phyloP scores from a whole-genome alignment of 2,329 filamentous ascomycete genomes.

The Cercospora brassicicola region DNA sequence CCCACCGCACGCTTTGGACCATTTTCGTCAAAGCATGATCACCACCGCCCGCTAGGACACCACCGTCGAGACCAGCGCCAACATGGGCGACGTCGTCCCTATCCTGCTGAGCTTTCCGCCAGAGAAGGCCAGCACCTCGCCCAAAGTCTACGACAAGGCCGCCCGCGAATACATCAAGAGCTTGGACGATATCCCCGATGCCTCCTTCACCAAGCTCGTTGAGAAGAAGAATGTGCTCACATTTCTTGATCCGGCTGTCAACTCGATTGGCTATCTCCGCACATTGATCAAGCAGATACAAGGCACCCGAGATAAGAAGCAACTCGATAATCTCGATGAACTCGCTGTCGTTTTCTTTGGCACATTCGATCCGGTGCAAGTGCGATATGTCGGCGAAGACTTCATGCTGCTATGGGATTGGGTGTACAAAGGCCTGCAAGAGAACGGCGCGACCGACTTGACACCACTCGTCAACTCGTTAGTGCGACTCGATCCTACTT shows the following conservation, averaged over 20 bases:
- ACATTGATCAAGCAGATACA: conserved; percentile 48
- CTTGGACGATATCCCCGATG: conserved; percentile 38
- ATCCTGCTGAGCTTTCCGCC: conserved; percentile 40
- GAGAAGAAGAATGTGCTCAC: conserved; percentile 45
- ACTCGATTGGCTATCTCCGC: conserved; percentile 61
- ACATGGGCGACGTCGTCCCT: conserved; percentile 31
- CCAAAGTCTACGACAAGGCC: conserved; percentile 44
- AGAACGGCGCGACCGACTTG: conserved; percentile 2
- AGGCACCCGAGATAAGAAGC: conserved; percentile 31
- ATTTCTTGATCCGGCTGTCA: conserved; percentile 56
- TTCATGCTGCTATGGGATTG: conserved; percentile 49
- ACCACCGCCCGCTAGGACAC: neutral
- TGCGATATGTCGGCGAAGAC: conserved; percentile 55
- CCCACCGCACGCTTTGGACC: neutral
- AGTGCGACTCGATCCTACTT: conserved; percentile 65
- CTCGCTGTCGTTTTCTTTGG: conserved; percentile 51
- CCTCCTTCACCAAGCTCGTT: conserved; percentile 41
- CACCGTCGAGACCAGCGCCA: conserved; percentile 11
- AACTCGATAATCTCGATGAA: conserved; percentile 49
- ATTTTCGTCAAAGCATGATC: conserved; percentile 11
- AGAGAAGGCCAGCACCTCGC: conserved; percentile 27
- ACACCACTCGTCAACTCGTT: conserved; percentile 54
- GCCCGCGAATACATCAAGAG: conserved; percentile 40
- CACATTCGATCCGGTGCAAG: conserved; percentile 55
- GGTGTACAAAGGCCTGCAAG: conserved; percentile 19